Conservation (phyloP, 2,329 filamentous ascomycete species). For the Thielaviopsis euricoi region DNA sequence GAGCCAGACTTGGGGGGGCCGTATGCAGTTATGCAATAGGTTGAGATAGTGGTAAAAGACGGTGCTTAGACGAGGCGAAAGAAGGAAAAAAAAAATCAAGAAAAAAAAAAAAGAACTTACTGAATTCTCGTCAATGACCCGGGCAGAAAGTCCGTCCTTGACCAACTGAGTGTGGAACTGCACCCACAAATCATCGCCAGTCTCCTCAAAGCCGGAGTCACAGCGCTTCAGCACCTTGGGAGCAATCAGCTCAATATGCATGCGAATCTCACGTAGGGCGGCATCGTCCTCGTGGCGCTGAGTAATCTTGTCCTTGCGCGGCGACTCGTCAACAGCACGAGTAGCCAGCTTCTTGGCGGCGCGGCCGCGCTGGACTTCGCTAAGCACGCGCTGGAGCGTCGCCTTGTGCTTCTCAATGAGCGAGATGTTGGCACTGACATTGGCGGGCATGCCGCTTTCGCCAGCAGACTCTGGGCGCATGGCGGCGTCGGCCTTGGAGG, state of each 20-base stretch:
- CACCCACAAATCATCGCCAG: slow-evolving; percentile 39
- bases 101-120: slow-evolving; percentile 21
- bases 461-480: too few species aligned
- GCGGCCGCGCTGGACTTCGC: slow-evolving; percentile 38
- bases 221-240: slow-evolving; percentile 30
- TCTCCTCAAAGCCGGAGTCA: slow-evolving; percentile 23
- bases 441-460: slow-evolving; percentile 7
- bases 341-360: slow-evolving; percentile 22
- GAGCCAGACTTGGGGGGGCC: too few species aligned
- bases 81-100: not conserved
- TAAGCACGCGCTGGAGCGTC: slow-evolving; percentile 38
- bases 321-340: slow-evolving; percentile 21
- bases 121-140: slow-evolving; percentile 39
- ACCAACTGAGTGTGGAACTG: slow-evolving; percentile 42
- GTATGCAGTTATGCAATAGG: too few species aligned
- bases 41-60: too few species aligned
- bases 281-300: slow-evolving; percentile 1
- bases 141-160: slow-evolving; percentile 38
- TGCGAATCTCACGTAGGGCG: slow-evolving; percentile 3
- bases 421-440: slow-evolving; percentile 20
- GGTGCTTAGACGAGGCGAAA: too few species aligned
- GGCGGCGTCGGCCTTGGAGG: slow-evolving; percentile 13
- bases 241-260: slow-evolving; percentile 36
- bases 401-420: slow-evolving; percentile 36
- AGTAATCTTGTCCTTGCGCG: slow-evolving; percentile 31